phyloP scores from a whole-genome alignment of 345 rosid species.

The Psidium friedrichsthalianum region DNA sequence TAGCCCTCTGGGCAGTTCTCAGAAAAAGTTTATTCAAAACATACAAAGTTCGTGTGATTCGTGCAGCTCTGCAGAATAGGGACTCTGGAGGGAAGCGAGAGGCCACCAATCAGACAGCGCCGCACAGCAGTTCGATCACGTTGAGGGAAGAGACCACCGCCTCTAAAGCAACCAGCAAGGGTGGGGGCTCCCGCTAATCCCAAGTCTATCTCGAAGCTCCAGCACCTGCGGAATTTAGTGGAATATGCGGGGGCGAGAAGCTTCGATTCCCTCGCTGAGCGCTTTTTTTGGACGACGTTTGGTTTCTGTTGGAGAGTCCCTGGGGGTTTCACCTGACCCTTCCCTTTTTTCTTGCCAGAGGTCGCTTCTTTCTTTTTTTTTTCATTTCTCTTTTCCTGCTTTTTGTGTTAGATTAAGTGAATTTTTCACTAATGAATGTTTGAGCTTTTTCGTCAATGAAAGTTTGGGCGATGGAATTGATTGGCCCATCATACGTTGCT shows the following conservation, averaged over 20 bases:
- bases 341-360: conserved; percentile 40
- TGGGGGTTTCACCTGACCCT: conserved; percentile 36
- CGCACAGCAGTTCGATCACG: conserved; percentile 1
- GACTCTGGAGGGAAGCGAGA: not conserved
- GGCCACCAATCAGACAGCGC: not conserved
- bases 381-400: not conserved
- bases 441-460: not conserved
- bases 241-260: conserved; percentile 48
- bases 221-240: conserved; percentile 59
- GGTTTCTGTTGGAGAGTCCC: conserved; percentile 36
- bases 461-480: not conserved
- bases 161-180: conserved; percentile 10
- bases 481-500: not conserved
- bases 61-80: no score
- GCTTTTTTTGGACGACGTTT: conserved; percentile 47
- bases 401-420: not conserved
- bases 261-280: conserved; percentile 44
- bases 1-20: no score
- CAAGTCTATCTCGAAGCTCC: conserved; percentile 42
- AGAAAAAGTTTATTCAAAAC: no score
- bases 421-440: not conserved
- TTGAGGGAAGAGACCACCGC: conserved; percentile 28
- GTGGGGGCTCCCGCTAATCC: conserved; percentile 9
- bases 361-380: conserved; percentile 9
- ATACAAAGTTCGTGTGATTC: no score